phyloP scores from a whole-genome alignment of 345 rosid genomes.

The Mangifera indica region DNA sequence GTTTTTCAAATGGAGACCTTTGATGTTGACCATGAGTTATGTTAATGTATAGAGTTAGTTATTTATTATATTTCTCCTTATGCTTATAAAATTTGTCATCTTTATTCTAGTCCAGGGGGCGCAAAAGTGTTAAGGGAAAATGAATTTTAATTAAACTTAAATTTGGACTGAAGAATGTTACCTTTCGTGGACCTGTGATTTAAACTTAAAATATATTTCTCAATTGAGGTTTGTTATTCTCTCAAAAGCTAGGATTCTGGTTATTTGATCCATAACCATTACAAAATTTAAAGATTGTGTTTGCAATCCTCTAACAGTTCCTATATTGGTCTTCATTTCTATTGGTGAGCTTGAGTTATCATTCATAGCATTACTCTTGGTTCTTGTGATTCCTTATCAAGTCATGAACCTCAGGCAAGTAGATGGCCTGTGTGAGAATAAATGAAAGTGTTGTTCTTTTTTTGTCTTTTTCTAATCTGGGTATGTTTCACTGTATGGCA shows the following conservation, averaged over 20 bases:
- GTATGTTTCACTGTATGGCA: conserved; percentile 25
- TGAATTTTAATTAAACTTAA: not conserved
- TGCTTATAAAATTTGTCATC: not conserved
- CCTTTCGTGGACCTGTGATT: not conserved
- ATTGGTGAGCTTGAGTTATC: conserved; percentile 93
- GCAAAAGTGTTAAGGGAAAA: not conserved
- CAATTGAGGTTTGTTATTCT: not conserved
- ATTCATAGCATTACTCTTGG: conserved; percentile 63
- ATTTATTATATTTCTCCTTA: not conserved
- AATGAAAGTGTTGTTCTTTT: conserved; percentile 10
- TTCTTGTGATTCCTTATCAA: conserved; percentile 69
- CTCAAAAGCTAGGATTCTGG: not conserved
- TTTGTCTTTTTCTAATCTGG: not conserved
- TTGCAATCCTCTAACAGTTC: not conserved
- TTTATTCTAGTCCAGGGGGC: too few species aligned
- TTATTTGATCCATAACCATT: too few species aligned
- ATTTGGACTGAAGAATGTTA: not conserved
- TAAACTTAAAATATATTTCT: not conserved
- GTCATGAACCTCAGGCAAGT: conserved; percentile 62
- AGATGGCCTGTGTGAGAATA: conserved; percentile 11
- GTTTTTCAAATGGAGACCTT: not conserved
- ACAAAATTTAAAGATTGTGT: not conserved
- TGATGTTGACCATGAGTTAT: not conserved
- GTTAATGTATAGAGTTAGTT: not conserved
- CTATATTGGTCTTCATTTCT: conserved; percentile 7